Base-by-base conservation (phyloP, 2,329 filamentous ascomycete genomes). In the Nigrograna mackinnonii region DNA sequence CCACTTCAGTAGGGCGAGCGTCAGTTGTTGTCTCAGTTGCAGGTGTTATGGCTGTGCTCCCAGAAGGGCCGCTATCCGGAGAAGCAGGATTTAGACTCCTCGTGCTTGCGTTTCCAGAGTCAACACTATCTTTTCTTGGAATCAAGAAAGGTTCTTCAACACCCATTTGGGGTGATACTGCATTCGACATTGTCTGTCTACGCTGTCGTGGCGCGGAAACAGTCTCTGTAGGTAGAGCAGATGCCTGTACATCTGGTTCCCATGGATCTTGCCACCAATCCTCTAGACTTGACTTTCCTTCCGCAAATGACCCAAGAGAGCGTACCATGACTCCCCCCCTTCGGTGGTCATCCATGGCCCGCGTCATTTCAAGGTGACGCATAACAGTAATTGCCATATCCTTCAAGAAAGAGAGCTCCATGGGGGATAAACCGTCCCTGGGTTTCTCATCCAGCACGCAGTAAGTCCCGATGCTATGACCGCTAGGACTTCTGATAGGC, bases 381-480 rank as follows among this genome's bases (percentile, higher is more conserved):
- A 83, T 82, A 4, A 83, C 72, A 4, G 80, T 77, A 14, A 68
- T 67, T 0, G 62, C 61, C 64, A 85, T 72, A 30, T 82, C 80
- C 32, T 77, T 73, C 58, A 87, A 67, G 36, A 81, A 83, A 17
- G 73, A 69, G 2, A 77, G 47, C 37, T 82, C 76, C 6, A 70
- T 70, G 0, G 69, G 55, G 9, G 66, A 67, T 14, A 86, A 55
- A 0, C 76, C 77, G 31, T 76, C 54, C 12, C 80, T 76, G 0
- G 79, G 75, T n/a, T 72, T 70, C 32, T 79, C 75, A 50, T 86
- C 83, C 3, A 83, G 67, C 2, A 86, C 75, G 39, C 79, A 78
- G 44, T 83, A 82, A 9, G 75, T 76, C 7, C 84, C 84, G 41
- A 87, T 80, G 35, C 76, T 75, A 51, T 79, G 76, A 20, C 79